A percentile compares a stretch with the other conserved stretches of the same genome.
phyloP scores from a whole-genome alignment of 495 filamentous ascomycete species.

The Oidiodendron maius region DNA sequence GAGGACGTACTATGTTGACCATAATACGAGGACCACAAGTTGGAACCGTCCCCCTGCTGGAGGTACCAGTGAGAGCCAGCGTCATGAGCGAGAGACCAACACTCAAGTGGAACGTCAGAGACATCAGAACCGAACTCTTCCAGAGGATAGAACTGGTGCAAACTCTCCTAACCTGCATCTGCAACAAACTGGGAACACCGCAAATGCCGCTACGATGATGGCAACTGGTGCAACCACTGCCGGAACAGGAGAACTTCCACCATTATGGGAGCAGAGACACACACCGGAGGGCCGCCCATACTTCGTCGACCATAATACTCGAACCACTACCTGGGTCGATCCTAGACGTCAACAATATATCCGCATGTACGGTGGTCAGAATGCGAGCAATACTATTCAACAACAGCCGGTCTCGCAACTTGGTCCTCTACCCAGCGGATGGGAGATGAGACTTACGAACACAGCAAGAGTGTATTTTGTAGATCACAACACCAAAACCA shows the following conservation, averaged over 20 bases:
- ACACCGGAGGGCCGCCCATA: constrained; percentile 93
- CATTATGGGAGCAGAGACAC: constrained; percentile 92
- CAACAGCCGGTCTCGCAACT: constrained; percentile 97
- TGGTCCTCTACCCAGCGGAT: constrained; percentile 92
- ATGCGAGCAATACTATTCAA: constrained; percentile 80
- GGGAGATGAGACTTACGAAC: constrained; percentile 99
- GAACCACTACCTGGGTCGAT: constrained; percentile 99
- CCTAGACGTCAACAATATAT: constrained; percentile 97
- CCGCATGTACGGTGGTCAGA: constrained; percentile 85
- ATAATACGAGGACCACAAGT: constrained; percentile 94
- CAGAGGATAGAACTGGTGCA: constrained; percentile 90
- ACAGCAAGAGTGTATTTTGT: constrained; percentile 98
- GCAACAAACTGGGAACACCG: constrained; percentile 41
- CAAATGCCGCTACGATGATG: constrained; percentile 74
- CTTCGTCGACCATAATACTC: constrained; percentile 99
- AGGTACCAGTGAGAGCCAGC: constrained; percentile 73
- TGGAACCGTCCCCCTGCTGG: constrained; percentile 84
- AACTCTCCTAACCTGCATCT: constrained; percentile 80
- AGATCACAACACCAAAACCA: constrained; percentile 99
- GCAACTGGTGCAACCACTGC: constrained; percentile 91
- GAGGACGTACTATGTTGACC: constrained; percentile 98
- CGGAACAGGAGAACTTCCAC: constrained; percentile 89
- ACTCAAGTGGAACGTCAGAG: constrained; percentile 86
- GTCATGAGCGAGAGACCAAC: constrained; percentile 74
- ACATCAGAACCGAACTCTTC: constrained; percentile 92